These are phyloP conservation scores for Colletotrichum sp. DNA, from an alignment of 2,329 filamentous ascomycete genomes.

Conservation along the genomic window DNA sequence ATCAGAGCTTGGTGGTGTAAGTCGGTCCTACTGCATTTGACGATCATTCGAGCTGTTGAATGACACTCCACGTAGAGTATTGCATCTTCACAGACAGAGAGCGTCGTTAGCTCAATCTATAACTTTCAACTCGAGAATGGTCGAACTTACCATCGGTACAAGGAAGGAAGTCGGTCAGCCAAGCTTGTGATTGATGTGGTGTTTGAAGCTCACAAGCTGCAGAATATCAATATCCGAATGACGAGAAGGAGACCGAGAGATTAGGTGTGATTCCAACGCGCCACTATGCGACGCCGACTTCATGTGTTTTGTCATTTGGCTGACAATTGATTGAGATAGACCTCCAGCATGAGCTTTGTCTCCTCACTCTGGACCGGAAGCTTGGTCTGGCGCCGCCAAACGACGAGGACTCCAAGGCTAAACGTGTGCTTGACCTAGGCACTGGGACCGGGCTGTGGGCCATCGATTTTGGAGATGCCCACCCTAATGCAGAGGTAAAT, in stretches of 20 bases:
- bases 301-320: not conserved
- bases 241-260: not conserved
- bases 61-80: not conserved
- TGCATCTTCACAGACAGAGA: not conserved
- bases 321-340: conserved; percentile 8
- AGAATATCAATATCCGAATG: not conserved
- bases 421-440: conserved; percentile 45
- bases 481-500: conserved; percentile 25
- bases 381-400: conserved; percentile 23
- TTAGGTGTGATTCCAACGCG: not conserved
- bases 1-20: not conserved
- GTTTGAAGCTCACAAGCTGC: not conserved
- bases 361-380: conserved; percentile 25
- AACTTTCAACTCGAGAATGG: not conserved
- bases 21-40: not conserved
- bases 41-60: not conserved
- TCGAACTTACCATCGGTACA: not conserved
- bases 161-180: not conserved
- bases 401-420: not conserved
- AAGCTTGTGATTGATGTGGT: not conserved
- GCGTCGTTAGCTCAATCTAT: too few species aligned
- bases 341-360: conserved; percentile 30
- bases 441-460: conserved; percentile 51
- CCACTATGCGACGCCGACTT: not conserved
- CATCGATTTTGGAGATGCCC: conserved; percentile 42